phyloP scores from a whole-genome alignment of 202 grass and related monocot genomes.

The Bolboschoenoplectus hybrid region DNA sequence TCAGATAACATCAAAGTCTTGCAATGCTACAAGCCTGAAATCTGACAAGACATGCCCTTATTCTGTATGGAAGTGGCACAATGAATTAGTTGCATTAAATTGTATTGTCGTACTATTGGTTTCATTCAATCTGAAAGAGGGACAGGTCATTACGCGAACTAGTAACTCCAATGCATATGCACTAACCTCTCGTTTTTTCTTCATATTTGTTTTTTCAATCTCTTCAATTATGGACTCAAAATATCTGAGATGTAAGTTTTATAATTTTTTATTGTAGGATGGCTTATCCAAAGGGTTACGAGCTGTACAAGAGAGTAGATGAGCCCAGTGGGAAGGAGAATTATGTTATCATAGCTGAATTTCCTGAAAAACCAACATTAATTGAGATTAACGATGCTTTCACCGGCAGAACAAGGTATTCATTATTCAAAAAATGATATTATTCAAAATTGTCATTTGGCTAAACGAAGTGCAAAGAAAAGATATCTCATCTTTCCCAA shows the following conservation, averaged over 20 bases:
- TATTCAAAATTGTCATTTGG: background rate
- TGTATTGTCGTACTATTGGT: background rate
- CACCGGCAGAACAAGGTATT: conserved; percentile 62
- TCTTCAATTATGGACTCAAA: background rate
- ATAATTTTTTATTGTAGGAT: conserved; percentile 58
- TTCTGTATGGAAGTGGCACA: background rate
- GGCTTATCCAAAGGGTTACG: conserved; percentile 80
- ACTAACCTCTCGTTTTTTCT: background rate
- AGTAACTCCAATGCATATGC: background rate
- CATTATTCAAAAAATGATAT: conserved; percentile 24
- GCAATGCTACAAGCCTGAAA: background rate
- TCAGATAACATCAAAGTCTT: background rate
- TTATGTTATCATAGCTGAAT: conserved; percentile 68
- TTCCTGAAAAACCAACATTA: conserved; percentile 66
- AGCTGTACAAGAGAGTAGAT: conserved; percentile 89
- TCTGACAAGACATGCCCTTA: background rate
- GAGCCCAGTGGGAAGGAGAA: conserved; percentile 65
- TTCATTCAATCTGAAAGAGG: background rate
- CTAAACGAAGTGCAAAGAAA: conserved; percentile 13
- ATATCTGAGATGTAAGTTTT: conserved; percentile 27
- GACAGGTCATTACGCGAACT: background rate
- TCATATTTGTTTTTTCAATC: conserved; percentile 3
- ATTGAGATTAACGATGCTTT: conserved; percentile 83
- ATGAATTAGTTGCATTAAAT: background rate
- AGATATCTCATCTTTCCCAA: background rate